Evolutionary conservation across 192 early-diverging fungal species (phyloP).

Genomic region (Coemansia sp.): DNA sequence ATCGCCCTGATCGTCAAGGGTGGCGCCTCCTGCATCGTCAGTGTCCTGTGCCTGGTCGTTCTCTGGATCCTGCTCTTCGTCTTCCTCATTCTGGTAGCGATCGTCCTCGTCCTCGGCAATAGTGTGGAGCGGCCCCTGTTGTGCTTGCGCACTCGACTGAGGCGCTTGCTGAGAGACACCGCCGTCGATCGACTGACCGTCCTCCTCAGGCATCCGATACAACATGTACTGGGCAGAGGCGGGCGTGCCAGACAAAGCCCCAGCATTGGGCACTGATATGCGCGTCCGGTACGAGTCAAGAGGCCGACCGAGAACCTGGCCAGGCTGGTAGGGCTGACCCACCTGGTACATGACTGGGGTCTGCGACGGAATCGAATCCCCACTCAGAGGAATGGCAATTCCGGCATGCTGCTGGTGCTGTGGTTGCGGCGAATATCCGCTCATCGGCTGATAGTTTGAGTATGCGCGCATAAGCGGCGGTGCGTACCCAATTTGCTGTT

Average conservation of each 20-base stretch:
- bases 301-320: slow-evolving; percentile 49
- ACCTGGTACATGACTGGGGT: slow-evolving; percentile 41
- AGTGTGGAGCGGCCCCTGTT: slow-evolving; percentile 32
- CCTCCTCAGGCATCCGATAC: slow-evolving; percentile 55
- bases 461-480: slow-evolving; percentile 44
- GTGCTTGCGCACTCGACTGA: slow-evolving; percentile 6
- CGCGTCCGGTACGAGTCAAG: slow-evolving; percentile 49
- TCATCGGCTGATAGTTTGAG: slow-evolving; percentile 30
- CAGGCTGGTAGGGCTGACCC: slow-evolving; percentile 56
- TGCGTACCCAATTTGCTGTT: slow-evolving; percentile 31
- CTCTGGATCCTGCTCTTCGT: slow-evolving; percentile 9
- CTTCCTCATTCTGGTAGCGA: slow-evolving; percentile 13
- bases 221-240: slow-evolving; percentile 45
- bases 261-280: slow-evolving; percentile 9
- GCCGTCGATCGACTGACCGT: slow-evolving; percentile 32
- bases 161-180: slow-evolving; percentile 26
- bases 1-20: slow-evolving; percentile 4
- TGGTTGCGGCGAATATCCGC: slow-evolving; percentile 19
- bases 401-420: slow-evolving; percentile 20
- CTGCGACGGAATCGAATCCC: slow-evolving; percentile 26
- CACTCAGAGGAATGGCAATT: slow-evolving; percentile 20
- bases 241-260: neutral
- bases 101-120: slow-evolving; percentile 52
- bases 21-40: neutral
- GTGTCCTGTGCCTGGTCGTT: slow-evolving; percentile 11